phyloP scores from a whole-genome alignment of 2,329 filamentous ascomycete species.

The Sarocladium brachiariae region DNA sequence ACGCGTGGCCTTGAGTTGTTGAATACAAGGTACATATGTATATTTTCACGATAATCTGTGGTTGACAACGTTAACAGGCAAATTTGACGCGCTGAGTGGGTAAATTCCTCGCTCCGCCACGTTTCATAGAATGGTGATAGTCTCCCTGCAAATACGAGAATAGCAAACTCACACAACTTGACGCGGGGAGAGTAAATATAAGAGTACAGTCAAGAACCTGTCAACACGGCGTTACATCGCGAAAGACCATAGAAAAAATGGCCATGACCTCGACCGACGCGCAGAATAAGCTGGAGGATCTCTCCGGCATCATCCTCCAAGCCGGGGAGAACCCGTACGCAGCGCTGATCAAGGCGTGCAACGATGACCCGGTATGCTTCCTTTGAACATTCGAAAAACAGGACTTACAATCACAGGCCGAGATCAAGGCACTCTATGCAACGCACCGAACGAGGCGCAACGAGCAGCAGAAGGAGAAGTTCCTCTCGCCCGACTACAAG shows the following conservation, averaged over 20 bases:
- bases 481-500: constrained; percentile 60
- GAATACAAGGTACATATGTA: too few species aligned
- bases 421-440: constrained; percentile 67
- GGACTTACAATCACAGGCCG: constrained; percentile 33
- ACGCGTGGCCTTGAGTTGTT: not conserved
- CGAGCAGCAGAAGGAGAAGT: constrained; percentile 64
- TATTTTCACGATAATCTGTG: not conserved
- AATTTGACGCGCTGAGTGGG: not conserved
- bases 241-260: not conserved
- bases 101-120: constrained; percentile 7
- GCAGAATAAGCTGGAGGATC: constrained; percentile 46
- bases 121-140: not conserved
- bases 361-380: constrained; percentile 57
- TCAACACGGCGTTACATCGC: too few species aligned
- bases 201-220: not conserved
- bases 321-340: constrained; percentile 68
- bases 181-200: not conserved
- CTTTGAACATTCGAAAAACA: not conserved
- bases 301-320: constrained; percentile 42
- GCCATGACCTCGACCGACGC: constrained; percentile 22
- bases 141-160: not conserved
- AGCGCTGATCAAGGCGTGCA: constrained; percentile 61
- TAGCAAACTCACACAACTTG: not conserved
- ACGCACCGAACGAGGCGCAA: constrained; percentile 71
- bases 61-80: not conserved